Evolutionary conservation across 345 rosid species (phyloP).

Genomic region (Rubroshorea leprosula): DNA sequence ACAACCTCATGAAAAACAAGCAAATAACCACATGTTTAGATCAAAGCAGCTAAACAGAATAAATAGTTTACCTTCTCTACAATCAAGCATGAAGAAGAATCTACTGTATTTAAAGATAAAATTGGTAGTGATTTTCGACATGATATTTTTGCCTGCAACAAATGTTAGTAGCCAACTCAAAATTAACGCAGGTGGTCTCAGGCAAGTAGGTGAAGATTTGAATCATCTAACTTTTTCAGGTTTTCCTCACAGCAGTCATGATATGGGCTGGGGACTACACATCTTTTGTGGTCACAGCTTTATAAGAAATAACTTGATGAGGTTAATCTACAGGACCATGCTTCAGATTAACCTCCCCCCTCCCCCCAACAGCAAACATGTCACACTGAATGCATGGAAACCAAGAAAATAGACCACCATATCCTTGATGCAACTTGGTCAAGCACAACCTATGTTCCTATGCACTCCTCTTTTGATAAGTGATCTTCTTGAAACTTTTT

Average conservation of each 20-base stretch:
- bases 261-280: constrained; percentile 5
- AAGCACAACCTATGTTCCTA: neutral
- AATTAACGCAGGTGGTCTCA: constrained; percentile 3
- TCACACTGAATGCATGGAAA: constrained; percentile 2
- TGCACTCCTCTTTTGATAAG: constrained; percentile 10
- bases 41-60: neutral
- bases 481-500: constrained; percentile 19
- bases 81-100: too few species aligned
- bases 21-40: constrained; percentile 7
- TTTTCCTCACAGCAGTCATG: constrained; percentile 3
- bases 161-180: neutral
- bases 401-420: constrained; percentile 8
- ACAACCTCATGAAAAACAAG: constrained; percentile 4
- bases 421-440: constrained; percentile 1
- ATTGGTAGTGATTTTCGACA: neutral
- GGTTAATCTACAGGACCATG: neutral
- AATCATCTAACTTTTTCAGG: constrained; percentile 14
- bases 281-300: constrained; percentile 8
- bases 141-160: neutral
- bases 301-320: neutral
- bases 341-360: constrained; percentile 11
- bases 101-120: neutral
- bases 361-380: constrained; percentile 6
- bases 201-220: neutral
- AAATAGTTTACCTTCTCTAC: constrained; percentile 5